A percentile compares a stretch with the other conserved stretches of the same genome.
These are phyloP conservation scores for Neofusicoccum laricinum DNA, from an alignment of 2,329 filamentous ascomycete genomes.

Conservation along the genomic window DNA sequence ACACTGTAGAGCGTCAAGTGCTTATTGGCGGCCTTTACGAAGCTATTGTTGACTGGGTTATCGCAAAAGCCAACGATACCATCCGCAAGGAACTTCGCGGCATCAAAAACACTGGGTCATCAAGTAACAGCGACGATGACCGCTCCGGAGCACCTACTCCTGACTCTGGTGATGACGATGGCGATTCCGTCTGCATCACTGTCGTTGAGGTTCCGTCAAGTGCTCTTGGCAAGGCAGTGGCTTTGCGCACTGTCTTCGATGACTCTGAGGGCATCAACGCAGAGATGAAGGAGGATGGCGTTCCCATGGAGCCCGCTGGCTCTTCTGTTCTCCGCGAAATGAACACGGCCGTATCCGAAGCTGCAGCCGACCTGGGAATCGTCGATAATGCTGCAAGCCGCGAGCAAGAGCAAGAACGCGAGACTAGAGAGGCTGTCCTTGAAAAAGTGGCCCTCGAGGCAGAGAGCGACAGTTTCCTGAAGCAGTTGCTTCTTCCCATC, in stretches of 20 bases:
- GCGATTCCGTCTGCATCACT: conserved; percentile 84
- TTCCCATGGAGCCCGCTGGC: conserved; percentile 70
- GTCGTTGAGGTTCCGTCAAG: conserved; percentile 82
- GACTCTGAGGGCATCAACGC: conserved; percentile 89
- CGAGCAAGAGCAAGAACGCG: conserved; percentile 74
- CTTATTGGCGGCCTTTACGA: conserved; percentile 89
- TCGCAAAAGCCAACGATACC: conserved; percentile 80
- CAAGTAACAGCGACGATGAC: conserved; percentile 55
- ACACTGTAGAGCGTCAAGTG: conserved; percentile 77
- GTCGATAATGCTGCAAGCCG: conserved; percentile 63
- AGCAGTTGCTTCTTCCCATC: conserved; percentile 75
- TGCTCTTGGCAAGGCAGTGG: conserved; percentile 79
- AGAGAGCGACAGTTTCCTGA: conserved; percentile 78
- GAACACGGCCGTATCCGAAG: conserved; percentile 74
- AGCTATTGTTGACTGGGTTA: conserved; percentile 90
- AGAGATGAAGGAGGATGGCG: conserved; percentile 95
- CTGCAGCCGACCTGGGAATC: conserved; percentile 75
- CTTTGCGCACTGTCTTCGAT: conserved; percentile 88
- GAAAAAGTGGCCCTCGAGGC: conserved; percentile 83
- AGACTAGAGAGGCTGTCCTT: conserved; percentile 77
- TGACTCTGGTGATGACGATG: conserved; percentile 65
- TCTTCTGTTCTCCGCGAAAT: conserved; percentile 85
- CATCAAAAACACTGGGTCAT: conserved; percentile 64
- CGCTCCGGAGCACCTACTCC: conserved; percentile 61
- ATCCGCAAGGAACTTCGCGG: conserved; percentile 73